Conservation (phyloP, 2,329 filamentous ascomycete genomes). For the Cryphonectria carpinicola region DNA sequence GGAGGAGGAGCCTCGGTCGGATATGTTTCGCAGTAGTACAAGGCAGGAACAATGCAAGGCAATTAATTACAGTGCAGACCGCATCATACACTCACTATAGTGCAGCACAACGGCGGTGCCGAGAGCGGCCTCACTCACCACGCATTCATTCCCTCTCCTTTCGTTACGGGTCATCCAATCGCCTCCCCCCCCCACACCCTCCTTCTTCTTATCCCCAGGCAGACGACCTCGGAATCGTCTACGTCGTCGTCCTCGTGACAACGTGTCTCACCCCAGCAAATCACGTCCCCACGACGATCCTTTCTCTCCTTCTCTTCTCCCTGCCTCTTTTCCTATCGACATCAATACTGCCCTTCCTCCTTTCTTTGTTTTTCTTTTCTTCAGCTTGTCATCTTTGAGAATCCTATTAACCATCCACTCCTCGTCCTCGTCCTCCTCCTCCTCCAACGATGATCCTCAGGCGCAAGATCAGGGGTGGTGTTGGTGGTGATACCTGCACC, state of each 20-base stretch:
- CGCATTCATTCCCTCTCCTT: not conserved
- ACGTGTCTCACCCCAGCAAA: not conserved
- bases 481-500: constrained; percentile 43
- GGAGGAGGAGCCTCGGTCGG: not conserved
- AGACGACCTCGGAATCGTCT: not conserved
- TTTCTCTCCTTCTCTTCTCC: not conserved
- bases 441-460: constrained; percentile 35
- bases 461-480: constrained; percentile 34
- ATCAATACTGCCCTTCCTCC: not conserved
- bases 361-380: not conserved
- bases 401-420: not conserved
- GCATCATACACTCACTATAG: too few relatives aligned
- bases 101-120: not conserved
- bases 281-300: not conserved
- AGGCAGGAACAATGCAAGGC: not conserved
- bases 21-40: not conserved
- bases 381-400: not conserved
- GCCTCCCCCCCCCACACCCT: too few relatives aligned
- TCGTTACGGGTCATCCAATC: not conserved
- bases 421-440: not conserved
- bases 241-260: not conserved
- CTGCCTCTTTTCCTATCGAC: not conserved
- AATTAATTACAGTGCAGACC: not conserved
- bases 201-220: not conserved
- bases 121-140: not conserved